These are phyloP conservation scores for Candida ortonii DNA, from an alignment of 805 yeast species.

Conservation along the genomic window DNA sequence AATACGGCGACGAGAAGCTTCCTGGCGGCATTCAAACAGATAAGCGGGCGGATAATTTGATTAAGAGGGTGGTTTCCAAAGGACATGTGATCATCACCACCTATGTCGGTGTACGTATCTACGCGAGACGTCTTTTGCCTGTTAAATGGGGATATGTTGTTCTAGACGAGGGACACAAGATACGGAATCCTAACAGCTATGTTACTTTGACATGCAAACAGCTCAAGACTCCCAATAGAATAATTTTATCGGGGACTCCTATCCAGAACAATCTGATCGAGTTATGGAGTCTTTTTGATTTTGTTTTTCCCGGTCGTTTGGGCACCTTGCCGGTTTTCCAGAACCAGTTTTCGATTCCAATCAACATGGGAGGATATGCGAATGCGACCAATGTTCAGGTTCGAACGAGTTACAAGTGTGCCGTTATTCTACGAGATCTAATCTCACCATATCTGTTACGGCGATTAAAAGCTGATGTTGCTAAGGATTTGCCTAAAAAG, in stretches of 20 bases:
- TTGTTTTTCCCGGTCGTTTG: constrained; percentile 88
- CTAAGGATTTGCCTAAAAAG: constrained; percentile 89
- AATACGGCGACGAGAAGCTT: constrained; percentile 30
- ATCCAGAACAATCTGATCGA: constrained; percentile 91
- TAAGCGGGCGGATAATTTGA: constrained; percentile 37
- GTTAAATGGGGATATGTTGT: constrained; percentile 86
- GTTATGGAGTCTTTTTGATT: constrained; percentile 93
- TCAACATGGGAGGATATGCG: constrained; percentile 96
- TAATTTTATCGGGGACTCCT: constrained; percentile 93
- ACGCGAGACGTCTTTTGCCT: constrained; percentile 60
- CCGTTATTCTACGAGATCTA: constrained; percentile 81
- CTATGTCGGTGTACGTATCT: constrained; percentile 55
- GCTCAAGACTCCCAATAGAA: constrained; percentile 75
- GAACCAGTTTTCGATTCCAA: constrained; percentile 87
- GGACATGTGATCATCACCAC: constrained; percentile 92
- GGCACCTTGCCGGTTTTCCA: constrained; percentile 96
- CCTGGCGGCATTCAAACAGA: constrained; percentile 28
- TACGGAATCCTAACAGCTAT: constrained; percentile 89
- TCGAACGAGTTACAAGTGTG: constrained; percentile 94
- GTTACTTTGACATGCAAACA: constrained; percentile 84
- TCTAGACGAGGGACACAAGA: constrained; percentile 95
- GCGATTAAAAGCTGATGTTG: constrained; percentile 90
- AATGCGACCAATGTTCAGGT: constrained; percentile 95
- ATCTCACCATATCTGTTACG: constrained; percentile 87
- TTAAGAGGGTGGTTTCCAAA: constrained; percentile 54